phyloP scores from a whole-genome alignment of 805 yeast species.

The Yarrowia sp. region DNA sequence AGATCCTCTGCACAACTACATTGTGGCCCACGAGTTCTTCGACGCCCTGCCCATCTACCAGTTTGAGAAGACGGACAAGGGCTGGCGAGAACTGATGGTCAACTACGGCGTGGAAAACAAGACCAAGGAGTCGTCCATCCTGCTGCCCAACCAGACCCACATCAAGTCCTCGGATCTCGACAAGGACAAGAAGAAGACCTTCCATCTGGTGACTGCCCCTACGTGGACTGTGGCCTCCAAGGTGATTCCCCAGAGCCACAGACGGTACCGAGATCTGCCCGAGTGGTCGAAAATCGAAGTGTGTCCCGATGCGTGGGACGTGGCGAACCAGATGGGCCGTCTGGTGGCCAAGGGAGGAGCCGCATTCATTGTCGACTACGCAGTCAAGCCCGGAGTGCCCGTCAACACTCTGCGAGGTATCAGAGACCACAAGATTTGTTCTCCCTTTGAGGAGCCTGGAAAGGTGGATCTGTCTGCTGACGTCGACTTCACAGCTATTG shows the following conservation, averaged over 20 bases:
- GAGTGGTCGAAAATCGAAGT: conserved; percentile 69
- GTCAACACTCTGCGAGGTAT: conserved; percentile 78
- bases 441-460: conserved; percentile 79
- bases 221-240: conserved; percentile 67
- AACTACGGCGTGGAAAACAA: conserved; percentile 54
- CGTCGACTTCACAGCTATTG: conserved; percentile 76
- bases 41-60: conserved; percentile 84
- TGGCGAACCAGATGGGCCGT: conserved; percentile 60
- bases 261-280: conserved; percentile 62
- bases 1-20: conserved; percentile 58
- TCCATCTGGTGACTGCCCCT: conserved; percentile 64
- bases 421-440: conserved; percentile 70
- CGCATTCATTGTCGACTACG: conserved; percentile 79
- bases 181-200: conserved; percentile 47
- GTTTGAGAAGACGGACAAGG: conserved; percentile 63
- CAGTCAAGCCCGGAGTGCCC: conserved; percentile 66
- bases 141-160: conserved; percentile 46
- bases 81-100: conserved; percentile 82
- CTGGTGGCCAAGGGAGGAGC: conserved; percentile 61
- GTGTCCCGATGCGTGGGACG: conserved; percentile 73
- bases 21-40: conserved; percentile 84
- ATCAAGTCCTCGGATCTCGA: conserved; percentile 36
- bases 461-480: conserved; percentile 82
- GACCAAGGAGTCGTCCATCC: conserved; percentile 41
- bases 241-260: conserved; percentile 57